A percentile compares a stretch with the other conserved stretches of the same genome.
phyloP scores from a whole-genome alignment of 805 yeast species.

The Candida tammaniensis region DNA sequence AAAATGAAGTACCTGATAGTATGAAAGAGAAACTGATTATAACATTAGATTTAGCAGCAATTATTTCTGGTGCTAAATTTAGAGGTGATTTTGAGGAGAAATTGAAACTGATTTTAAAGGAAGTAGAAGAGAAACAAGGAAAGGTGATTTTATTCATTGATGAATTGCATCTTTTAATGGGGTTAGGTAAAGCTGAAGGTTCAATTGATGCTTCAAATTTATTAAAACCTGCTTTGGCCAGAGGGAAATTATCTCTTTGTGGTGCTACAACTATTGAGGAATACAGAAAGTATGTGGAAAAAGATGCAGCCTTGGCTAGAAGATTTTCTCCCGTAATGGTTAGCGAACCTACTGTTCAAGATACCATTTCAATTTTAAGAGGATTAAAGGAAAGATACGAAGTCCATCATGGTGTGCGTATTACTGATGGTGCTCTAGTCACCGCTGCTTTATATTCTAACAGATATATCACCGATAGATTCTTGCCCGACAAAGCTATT shows the following conservation, averaged over 20 bases:
- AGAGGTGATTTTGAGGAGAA: slow-evolving; percentile 96
- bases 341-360: slow-evolving; percentile 86
- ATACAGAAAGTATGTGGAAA: slow-evolving; percentile 87
- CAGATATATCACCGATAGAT: slow-evolving; percentile 87
- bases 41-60: slow-evolving; percentile 81
- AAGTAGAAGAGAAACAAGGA: slow-evolving; percentile 76
- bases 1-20: slow-evolving; percentile 92
- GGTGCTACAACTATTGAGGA: slow-evolving; percentile 97
- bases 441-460: slow-evolving; percentile 90
- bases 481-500: slow-evolving; percentile 93
- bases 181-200: slow-evolving; percentile 91
- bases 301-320: slow-evolving; percentile 93
- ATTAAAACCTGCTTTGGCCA: slow-evolving; percentile 88
- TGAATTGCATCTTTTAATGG: slow-evolving; percentile 85
- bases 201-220: slow-evolving; percentile 93
- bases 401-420: slow-evolving; percentile 96
- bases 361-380: slow-evolving; percentile 85
- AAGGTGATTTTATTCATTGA: slow-evolving; percentile 81
- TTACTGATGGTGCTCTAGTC: slow-evolving; percentile 87
- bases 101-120: slow-evolving; percentile 74
- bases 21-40: slow-evolving; percentile 83
- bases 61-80: slow-evolving; percentile 92
- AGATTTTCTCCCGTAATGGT: slow-evolving; percentile 87
- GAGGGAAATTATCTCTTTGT: slow-evolving; percentile 89
- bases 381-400: slow-evolving; percentile 94